Conservation (phyloP, 495 filamentous ascomycete species). For the Xylaria bambusicola region DNA sequence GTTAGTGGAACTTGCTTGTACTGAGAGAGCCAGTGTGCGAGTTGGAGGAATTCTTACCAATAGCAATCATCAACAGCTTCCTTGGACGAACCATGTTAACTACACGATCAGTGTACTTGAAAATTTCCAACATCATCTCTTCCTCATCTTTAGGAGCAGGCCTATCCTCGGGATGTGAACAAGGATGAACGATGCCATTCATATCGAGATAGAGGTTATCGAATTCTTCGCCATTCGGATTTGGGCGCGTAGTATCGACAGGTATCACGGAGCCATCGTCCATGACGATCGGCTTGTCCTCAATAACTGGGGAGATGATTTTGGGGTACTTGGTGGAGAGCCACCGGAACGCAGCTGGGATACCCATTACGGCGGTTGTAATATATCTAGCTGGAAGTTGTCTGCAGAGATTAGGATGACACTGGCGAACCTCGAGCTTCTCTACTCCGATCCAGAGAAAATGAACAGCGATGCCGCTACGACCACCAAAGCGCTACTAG, state of each 20-base stretch:
- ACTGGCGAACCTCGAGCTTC: neutral
- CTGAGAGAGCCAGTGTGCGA: neutral
- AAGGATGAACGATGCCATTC: conserved; percentile 99
- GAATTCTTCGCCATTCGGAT: conserved; percentile 97
- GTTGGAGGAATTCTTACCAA: conserved; percentile 64
- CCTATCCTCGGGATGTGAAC: conserved; percentile 93
- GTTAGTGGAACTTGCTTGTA: conserved; percentile 36
- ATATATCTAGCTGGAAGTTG: neutral
- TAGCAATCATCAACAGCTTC: conserved; percentile 95
- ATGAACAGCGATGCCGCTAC: neutral
- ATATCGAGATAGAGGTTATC: conserved; percentile 99
- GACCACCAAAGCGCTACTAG: neutral
- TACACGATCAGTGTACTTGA: conserved; percentile 95
- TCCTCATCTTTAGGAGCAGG: conserved; percentile 90
- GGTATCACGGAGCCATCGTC: conserved; percentile 78
- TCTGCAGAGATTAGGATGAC: conserved; percentile 6
- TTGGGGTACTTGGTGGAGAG: conserved; percentile 94
- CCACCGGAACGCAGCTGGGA: conserved; percentile 92
- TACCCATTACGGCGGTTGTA: conserved; percentile 70
- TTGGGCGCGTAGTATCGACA: conserved; percentile 77
- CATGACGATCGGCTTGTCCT: conserved; percentile 76
- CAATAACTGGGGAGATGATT: conserved; percentile 87
- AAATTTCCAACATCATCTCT: conserved; percentile 99
- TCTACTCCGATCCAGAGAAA: neutral
- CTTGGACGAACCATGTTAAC: conserved; percentile 97